Percentiles rank a stretch among this genome's conserved stretches.
These are phyloP conservation scores for Massarina eburnea DNA, from an alignment of 2,329 filamentous ascomycete species.

Conservation along the genomic window DNA sequence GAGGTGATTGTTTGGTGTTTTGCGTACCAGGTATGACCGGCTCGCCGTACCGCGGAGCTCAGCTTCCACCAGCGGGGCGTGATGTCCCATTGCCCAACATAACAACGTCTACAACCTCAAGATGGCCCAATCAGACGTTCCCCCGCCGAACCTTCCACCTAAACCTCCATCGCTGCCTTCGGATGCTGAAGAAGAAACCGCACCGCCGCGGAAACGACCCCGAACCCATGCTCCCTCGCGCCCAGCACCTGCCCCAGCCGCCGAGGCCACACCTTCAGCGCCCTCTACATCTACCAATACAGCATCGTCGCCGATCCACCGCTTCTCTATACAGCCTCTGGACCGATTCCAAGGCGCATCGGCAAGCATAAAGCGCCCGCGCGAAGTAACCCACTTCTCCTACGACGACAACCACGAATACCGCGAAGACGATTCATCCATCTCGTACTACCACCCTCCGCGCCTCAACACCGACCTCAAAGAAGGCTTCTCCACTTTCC, in stretches of 20 bases:
- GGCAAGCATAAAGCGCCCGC: slow-evolving; percentile 37
- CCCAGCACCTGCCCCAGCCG: slow-evolving; percentile 12
- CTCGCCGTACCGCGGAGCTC: slow-evolving; percentile 17
- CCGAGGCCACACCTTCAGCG: not conserved
- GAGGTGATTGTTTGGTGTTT: slow-evolving; percentile 14
- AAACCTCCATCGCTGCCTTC: slow-evolving; percentile 7
- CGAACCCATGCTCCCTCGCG: slow-evolving; percentile 37
- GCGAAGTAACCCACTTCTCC: slow-evolving; percentile 93
- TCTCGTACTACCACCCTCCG: slow-evolving; percentile 86
- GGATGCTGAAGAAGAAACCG: slow-evolving; percentile 12
- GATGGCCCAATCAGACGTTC: not conserved
- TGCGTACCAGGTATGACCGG: slow-evolving; percentile 18
- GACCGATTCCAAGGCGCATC: slow-evolving; percentile 37
- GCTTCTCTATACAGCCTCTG: slow-evolving; percentile 36
- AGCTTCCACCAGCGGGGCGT: not conserved
- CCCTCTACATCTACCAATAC: not conserved
- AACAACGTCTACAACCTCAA: no score
- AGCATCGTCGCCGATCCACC: slow-evolving; percentile 9
- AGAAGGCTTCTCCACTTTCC: slow-evolving; percentile 77
- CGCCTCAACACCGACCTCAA: slow-evolving; percentile 73
- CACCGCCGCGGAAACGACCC: slow-evolving; percentile 33
- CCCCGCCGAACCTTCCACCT: slow-evolving; percentile 3
- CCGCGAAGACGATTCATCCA: slow-evolving; percentile 72
- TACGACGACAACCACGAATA: slow-evolving; percentile 84
- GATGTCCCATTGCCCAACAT: not conserved